Conservation (phyloP, 176 grass and related monocot genomes). For the Chloris gayana region DNA sequence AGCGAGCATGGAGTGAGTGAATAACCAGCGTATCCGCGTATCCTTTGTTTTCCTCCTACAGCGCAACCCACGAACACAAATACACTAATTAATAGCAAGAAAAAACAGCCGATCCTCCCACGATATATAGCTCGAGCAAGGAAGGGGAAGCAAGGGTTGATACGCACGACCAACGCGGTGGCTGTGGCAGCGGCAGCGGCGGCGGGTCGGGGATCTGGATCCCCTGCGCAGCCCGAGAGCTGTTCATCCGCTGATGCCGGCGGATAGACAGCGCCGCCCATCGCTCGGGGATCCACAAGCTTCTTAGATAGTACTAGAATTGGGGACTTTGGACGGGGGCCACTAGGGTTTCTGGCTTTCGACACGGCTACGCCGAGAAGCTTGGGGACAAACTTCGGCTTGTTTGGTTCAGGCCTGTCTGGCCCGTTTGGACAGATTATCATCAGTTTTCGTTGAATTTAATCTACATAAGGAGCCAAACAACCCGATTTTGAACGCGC, state of each 20-base stretch:
- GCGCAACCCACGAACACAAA: not conserved
- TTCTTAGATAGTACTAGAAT: not conserved
- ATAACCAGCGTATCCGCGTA: slow-evolving; percentile 2
- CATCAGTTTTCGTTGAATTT: too few relatives aligned
- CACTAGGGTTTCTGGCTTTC: not conserved
- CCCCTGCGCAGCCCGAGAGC: not conserved
- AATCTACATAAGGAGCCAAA: too few relatives aligned
- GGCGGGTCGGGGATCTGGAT: not conserved
- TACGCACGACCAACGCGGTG: not conserved
- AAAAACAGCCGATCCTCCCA: not conserved
- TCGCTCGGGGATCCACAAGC: not conserved
- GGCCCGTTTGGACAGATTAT: too few relatives aligned
- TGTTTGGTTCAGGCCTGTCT: too few relatives aligned
- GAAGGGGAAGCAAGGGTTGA: not conserved
- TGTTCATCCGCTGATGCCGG: not conserved
- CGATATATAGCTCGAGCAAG: too few relatives aligned
- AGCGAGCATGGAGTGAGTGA: not conserved
- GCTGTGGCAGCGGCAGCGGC: not conserved
- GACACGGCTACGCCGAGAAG: not conserved
- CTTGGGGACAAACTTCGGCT: too few relatives aligned
- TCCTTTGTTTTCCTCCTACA: not conserved
- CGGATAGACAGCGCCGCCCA: not conserved
- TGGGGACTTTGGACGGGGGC: not conserved
- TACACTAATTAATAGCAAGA: not conserved
- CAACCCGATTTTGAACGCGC: too few relatives aligned